These are phyloP conservation scores for Erucastrum elatum DNA, from an alignment of 345 rosid genomes.

Conservation along the genomic window DNA sequence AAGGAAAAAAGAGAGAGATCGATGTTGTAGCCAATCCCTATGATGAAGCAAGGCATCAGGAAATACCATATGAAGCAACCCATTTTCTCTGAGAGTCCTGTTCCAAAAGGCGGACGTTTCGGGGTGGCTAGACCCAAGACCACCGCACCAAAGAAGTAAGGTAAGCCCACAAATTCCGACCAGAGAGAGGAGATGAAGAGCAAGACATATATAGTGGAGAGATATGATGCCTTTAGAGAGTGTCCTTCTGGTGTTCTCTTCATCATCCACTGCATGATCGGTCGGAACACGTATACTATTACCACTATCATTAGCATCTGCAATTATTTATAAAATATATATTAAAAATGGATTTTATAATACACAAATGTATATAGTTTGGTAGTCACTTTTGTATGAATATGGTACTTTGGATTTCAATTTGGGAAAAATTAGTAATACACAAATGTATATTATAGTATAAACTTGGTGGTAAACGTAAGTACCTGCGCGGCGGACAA, in stretches of 20 bases:
- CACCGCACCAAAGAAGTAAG: conserved; percentile 40
- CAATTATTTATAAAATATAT: not conserved
- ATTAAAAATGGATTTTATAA: too few species aligned
- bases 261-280: conserved; percentile 47
- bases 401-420: too few species aligned
- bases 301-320: conserved; percentile 30
- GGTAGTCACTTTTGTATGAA: too few species aligned
- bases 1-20: conserved; percentile 10
- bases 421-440: too few species aligned
- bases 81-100: conserved; percentile 40
- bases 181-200: conserved; percentile 29
- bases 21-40: conserved; percentile 36
- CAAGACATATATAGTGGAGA: conserved; percentile 30
- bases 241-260: conserved; percentile 46
- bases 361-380: not conserved
- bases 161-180: conserved; percentile 34
- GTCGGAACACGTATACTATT: conserved; percentile 40
- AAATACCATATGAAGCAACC: conserved; percentile 40
- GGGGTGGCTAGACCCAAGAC: conserved; percentile 48
- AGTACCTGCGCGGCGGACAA: conserved; percentile 24
- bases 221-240: conserved; percentile 33
- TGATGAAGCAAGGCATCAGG: conserved; percentile 44
- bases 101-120: conserved; percentile 36
- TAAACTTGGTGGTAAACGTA: not conserved
- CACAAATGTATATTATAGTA: not conserved